Evolutionary conservation across 257 asterid species (phyloP).

Genomic region (Primulina eburnea): DNA sequence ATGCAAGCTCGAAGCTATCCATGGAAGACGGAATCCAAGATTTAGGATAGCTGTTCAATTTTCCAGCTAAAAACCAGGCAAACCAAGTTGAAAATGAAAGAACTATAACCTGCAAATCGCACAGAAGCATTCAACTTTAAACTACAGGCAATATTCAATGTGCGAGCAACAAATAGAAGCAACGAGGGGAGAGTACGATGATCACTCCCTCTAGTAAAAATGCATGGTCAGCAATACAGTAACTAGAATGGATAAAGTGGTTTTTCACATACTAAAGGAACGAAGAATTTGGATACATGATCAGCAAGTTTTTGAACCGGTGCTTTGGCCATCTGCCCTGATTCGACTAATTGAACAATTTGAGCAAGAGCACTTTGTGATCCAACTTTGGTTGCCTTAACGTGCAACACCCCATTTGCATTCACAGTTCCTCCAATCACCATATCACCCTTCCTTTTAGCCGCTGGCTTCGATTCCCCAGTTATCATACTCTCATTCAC

Average conservation of each 20-base stretch:
- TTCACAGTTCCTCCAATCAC: slow-evolving; percentile 80
- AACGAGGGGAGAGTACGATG: neutral
- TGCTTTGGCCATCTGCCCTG: slow-evolving; percentile 68
- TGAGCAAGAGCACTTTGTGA: slow-evolving; percentile 73
- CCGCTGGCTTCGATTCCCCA: slow-evolving; percentile 67
- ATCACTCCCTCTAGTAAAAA: too few relatives aligned
- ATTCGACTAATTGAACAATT: slow-evolving; percentile 53
- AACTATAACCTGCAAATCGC: slow-evolving; percentile 32
- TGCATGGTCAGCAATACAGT: neutral
- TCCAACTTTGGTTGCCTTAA: slow-evolving; percentile 64
- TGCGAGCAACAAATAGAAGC: neutral
- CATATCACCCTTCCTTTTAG: slow-evolving; percentile 51
- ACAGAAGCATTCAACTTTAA: neutral
- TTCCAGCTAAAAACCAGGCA: slow-evolving; percentile 43
- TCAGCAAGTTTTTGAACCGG: slow-evolving; percentile 59
- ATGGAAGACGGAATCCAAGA: slow-evolving; percentile 41
- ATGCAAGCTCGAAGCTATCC: slow-evolving; percentile 42
- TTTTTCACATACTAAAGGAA: slow-evolving; percentile 43
- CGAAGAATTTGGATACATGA: slow-evolving; percentile 54
- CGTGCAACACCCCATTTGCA: slow-evolving; percentile 57
- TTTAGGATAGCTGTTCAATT: slow-evolving; percentile 28
- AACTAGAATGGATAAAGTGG: slow-evolving; percentile 5
- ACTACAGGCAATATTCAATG: neutral
- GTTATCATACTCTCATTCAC: slow-evolving; percentile 75
- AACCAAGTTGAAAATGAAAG: slow-evolving; percentile 40